Percentiles rank a stretch among this genome's conserved stretches.
These are phyloP conservation scores for Fusarium azukiicola DNA, from an alignment of 2,329 filamentous ascomycete species.

Conservation along the genomic window DNA sequence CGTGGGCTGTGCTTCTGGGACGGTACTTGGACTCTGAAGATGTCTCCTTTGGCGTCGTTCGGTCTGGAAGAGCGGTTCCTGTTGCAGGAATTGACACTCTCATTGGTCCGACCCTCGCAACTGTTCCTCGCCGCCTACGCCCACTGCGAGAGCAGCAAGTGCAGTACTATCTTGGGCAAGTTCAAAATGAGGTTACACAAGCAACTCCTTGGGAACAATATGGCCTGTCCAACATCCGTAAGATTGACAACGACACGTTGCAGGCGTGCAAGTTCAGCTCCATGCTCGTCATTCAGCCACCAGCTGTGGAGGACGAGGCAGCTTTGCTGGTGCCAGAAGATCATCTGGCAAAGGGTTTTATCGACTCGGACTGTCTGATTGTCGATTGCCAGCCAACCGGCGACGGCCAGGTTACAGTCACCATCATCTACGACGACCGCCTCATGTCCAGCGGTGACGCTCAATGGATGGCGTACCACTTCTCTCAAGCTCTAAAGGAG, in stretches of 20 bases:
- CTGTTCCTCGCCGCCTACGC: not conserved
- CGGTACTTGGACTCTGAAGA: not conserved
- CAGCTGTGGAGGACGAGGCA: not conserved
- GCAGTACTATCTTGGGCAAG: not conserved
- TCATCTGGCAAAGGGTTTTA: not conserved
- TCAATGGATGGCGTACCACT: slow-evolving; percentile 6
- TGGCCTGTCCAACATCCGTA: not conserved
- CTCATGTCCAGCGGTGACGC: not conserved
- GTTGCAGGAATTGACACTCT: not conserved
- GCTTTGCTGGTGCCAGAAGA: not conserved
- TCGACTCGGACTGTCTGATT: not conserved
- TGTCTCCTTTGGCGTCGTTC: not conserved
- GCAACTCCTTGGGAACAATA: not conserved
- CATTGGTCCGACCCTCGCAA: not conserved
- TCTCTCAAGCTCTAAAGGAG: not conserved
- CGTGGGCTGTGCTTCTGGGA: not conserved
- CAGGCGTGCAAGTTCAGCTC: not conserved
- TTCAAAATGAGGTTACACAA: not conserved
- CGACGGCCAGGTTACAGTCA: not conserved
- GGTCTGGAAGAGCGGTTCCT: not conserved
- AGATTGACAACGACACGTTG: not conserved
- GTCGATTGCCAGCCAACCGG: not conserved
- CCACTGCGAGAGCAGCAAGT: not conserved
- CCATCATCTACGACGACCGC: not conserved
- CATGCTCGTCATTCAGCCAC: not conserved